Evolutionary conservation across 345 rosid species (phyloP), one percentile per base, ranked within the genome.

Genomic region (Rhodamnia argentea): DNA sequence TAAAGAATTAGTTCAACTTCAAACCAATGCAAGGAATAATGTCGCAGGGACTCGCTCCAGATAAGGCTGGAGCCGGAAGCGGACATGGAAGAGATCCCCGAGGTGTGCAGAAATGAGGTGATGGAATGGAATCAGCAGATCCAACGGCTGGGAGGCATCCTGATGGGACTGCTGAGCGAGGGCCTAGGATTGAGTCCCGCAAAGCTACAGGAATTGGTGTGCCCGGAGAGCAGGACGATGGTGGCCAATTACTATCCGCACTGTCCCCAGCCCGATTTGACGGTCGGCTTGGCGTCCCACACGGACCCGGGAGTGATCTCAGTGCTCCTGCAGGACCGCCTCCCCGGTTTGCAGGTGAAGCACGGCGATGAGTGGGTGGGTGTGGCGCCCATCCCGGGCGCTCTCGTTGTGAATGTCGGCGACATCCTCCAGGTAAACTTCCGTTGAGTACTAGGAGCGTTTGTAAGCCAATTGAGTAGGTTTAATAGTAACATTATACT

Each of bases 231-330:
- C 4, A 90, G 92, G 88, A 2, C 29, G 26, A 87, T 92, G 93
- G 91, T 89, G 56, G 93, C 86, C 8, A 90, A 92, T 52, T 93
- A 87, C 86, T 93, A 93, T 62, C 94, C 93, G 0, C 32, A 52
- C 27, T 93, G 95, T 58, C 96, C 95, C 0, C 94, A 93, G 87
- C 93, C 96, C 26, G 90, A 93, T 87, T 88, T 91, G 13, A 94
- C 92, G 10, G 78, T 92, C 2, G 94, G 95, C 10, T 83, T 88
- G 51, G 12, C 85, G 16, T 83, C 93, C n/a, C 95, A 90, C 82
- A 91, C 91, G 0, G 94, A 94, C 81, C 92, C 92, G 3, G 91
- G 90, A 40, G 90, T 89, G 24, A 24, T 92, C 55, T 86, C 94
- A 0, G 60, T 94, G 83, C 56, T 93, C 84, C 62, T 90, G 52